These are phyloP conservation scores for Endoconidiophora polonica DNA, from an alignment of 2,329 filamentous ascomycete species.

Conservation along the genomic window DNA sequence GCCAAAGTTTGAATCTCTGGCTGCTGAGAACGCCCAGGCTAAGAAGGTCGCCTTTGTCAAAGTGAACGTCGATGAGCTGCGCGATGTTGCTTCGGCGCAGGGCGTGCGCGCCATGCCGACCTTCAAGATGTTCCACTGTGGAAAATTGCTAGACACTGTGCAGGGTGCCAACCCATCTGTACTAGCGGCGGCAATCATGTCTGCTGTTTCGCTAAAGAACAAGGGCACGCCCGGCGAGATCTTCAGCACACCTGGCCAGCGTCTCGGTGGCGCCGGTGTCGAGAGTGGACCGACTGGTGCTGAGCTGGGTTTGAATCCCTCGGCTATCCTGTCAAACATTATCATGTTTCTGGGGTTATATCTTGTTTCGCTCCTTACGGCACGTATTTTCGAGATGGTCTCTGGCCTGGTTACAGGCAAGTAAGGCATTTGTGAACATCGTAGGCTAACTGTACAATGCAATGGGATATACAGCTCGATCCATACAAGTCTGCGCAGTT, in stretches of 20 bases:
- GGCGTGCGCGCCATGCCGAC: conserved; percentile 81
- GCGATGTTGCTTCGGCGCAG: conserved; percentile 60
- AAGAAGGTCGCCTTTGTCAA: conserved; percentile 79
- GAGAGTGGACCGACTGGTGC: conserved; percentile 15
- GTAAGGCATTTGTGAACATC: background rate
- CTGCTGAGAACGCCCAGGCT: conserved; percentile 61
- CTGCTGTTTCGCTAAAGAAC: conserved; percentile 39
- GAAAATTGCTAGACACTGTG: conserved; percentile 56
- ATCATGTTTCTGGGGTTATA: conserved; percentile 44
- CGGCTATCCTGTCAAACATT: conserved; percentile 25
- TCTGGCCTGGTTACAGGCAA: background rate
- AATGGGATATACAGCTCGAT: conserved; percentile 31
- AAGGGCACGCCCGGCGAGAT: conserved; percentile 28
- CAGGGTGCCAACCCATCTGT: conserved; percentile 64
- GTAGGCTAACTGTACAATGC: background rate
- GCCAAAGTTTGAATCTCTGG: conserved; percentile 72
- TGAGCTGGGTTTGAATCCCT: conserved; percentile 23
- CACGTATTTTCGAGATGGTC: conserved; percentile 20
- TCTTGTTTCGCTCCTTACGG: conserved; percentile 43
- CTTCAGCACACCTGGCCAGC: conserved; percentile 40
- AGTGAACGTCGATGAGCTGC: conserved; percentile 74
- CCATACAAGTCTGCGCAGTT: conserved; percentile 43
- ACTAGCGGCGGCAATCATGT: conserved; percentile 60
- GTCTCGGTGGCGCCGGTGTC: conserved; percentile 30
- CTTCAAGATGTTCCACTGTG: conserved; percentile 76